Base-by-base conservation (phyloP, 148 eudicot species). In the Fagopyrum homotropicum region DNA sequence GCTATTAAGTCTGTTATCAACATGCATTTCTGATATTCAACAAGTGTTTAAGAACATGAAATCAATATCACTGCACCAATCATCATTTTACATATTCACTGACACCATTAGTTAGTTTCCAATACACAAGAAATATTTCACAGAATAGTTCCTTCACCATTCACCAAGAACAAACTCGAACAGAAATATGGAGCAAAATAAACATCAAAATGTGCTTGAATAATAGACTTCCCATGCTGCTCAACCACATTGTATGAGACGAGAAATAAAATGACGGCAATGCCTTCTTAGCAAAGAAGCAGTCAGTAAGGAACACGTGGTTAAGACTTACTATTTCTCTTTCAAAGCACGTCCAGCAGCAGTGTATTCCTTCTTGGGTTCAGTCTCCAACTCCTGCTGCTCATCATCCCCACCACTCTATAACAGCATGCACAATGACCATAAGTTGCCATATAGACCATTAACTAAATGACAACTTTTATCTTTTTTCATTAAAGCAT, bases 281-380 rank as follows among this genome's bases (percentile, higher is more conserved):
- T 46, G 43, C 17, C 47, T 66, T 30, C 69, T 64, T 43, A 29
- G 47, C 6, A 66, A 35, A 66, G 11, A 49, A 49, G 46, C 43
- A 43, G 46, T 40, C 71, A 66, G 46, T 66, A 40, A 17, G 70
- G 71, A 66, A 76, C 47, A 48, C 6, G 16, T 10, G 68, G 26
- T 7, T 22, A 12, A 48, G 40, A 90, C 98, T 96, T 80, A 96
- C 99, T 69, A 96, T 80, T 96, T 96, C 54, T 71, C 80, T 83
- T 92, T 96, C 4, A 88, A 84, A 78, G 95, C 99, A 78, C 86
- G 86, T 59, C 99, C 99, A 2, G 92, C 94, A 64, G 87, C 78
- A 56, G 97, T 89, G 77, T 92, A 92, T 72, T 89, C 98, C 71
- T 90, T 84, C 75, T 81, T 82, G 69, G 90, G 98, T 82, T 90